These are phyloP conservation scores for Leccinum pellstonianum DNA, from an alignment of 768 basidiomycete species.

Conservation along the genomic window DNA sequence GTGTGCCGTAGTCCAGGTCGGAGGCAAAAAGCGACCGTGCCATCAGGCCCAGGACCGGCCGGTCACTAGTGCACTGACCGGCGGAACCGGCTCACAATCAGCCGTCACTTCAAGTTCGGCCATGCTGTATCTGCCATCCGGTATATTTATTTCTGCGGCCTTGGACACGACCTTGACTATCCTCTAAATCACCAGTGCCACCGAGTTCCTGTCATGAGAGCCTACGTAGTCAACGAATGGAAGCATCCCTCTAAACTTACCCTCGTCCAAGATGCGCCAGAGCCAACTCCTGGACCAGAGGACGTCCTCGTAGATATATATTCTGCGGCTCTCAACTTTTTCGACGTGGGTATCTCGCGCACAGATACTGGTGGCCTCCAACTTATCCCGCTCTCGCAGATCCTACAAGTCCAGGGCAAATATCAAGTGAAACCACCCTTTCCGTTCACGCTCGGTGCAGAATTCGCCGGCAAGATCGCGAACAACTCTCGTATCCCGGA, in stretches of 20 bases:
- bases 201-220: conserved; percentile 55
- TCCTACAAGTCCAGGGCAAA: conserved; percentile 86
- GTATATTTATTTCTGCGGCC: background rate
- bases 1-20: background rate
- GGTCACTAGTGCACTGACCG: background rate
- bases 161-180: background rate
- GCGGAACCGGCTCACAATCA: conserved; percentile 3
- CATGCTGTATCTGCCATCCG: background rate
- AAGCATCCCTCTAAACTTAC: conserved; percentile 65
- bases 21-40: background rate
- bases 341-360: conserved; percentile 46
- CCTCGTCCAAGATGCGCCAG: conserved; percentile 53
- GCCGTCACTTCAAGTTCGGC: background rate
- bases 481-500: conserved; percentile 70
- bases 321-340: conserved; percentile 76
- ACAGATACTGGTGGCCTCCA: conserved; percentile 10
- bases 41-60: background rate
- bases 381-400: conserved; percentile 40
- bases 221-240: conserved; percentile 69
- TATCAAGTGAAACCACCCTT: conserved; percentile 82
- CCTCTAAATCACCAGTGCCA: background rate
- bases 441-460: conserved; percentile 81
- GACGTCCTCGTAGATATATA: conserved; percentile 77
- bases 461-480: conserved; percentile 82
- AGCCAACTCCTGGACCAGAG: conserved; percentile 47